phyloP scores from a whole-genome alignment of 1,284 basidiomycete genomes.

The Phaffia rhodozyma region DNA sequence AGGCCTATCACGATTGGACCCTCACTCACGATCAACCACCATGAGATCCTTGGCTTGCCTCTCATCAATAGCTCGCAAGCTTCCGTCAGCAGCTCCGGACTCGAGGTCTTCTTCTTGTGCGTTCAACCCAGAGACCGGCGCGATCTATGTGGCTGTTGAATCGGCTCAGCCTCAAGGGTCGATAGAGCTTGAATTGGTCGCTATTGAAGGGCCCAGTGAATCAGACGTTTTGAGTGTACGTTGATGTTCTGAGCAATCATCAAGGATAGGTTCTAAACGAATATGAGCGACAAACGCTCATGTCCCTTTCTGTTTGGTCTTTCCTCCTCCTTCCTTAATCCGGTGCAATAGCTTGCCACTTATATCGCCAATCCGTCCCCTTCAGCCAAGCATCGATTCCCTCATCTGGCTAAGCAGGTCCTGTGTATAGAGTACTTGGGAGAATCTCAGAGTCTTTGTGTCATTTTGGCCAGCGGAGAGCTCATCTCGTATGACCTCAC shows the following conservation, averaged over 20 bases:
- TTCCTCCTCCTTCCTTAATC: constrained; percentile 16
- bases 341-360: constrained; percentile 30
- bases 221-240: constrained; percentile 21
- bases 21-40: background rate
- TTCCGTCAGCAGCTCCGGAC: background rate
- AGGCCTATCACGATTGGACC: no score
- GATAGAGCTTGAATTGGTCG: constrained; percentile 52
- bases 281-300: constrained; percentile 14
- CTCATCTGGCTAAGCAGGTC: constrained; percentile 39
- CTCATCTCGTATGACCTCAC: constrained; percentile 43
- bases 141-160: constrained; percentile 49
- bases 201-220: constrained; percentile 30
- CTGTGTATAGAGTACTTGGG: constrained; percentile 52
- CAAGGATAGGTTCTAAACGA: constrained; percentile 18
- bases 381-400: constrained; percentile 11
- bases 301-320: constrained; percentile 26
- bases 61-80: constrained; percentile 7
- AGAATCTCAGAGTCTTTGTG: constrained; percentile 50
- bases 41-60: constrained; percentile 15
- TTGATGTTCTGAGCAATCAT: background rate
- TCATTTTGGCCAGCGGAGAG: constrained; percentile 62
- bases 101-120: constrained; percentile 34
- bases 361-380: background rate
- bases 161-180: constrained; percentile 41
- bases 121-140: constrained; percentile 56